Evolutionary conservation across 352 stramenopile species (phyloP).

Genomic region (Pythium sp.): DNA sequence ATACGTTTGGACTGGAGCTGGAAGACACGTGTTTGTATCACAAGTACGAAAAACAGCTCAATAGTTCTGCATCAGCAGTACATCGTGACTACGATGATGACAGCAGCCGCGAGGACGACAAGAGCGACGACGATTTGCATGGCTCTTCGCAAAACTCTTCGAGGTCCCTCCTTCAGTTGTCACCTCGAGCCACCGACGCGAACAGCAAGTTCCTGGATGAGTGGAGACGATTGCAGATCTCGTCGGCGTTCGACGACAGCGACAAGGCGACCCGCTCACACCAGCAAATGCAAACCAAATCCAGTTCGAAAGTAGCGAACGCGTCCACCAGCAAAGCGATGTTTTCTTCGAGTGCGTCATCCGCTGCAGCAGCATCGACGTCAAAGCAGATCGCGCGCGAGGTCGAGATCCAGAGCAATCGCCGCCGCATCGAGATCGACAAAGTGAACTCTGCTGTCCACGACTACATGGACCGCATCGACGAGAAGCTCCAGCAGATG

Average conservation of each 20-base stretch:
- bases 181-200: slow-evolving; percentile 7
- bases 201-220: slow-evolving; percentile 18
- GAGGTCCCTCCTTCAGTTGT: background rate
- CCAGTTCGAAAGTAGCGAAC: background rate
- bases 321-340: background rate
- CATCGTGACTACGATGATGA: background rate
- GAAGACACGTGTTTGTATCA: slow-evolving; percentile 19
- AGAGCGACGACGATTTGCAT: background rate
- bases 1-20: background rate
- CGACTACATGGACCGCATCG: slow-evolving; percentile 81
- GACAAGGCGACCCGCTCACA: background rate
- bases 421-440: slow-evolving; percentile 47
- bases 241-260: slow-evolving; percentile 10
- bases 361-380: background rate
- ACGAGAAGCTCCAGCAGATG: slow-evolving; percentile 78
- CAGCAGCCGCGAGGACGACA: background rate
- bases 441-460: slow-evolving; percentile 70
- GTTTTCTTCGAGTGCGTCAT: too few species aligned
- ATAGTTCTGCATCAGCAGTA: background rate
- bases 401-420: slow-evolving; percentile 21
- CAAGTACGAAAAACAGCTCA: slow-evolving; percentile 6
- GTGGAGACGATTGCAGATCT: slow-evolving; percentile 15
- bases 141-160: background rate
- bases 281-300: background rate
- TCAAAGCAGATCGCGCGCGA: slow-evolving; percentile 11